Base-by-base conservation (phyloP, 129 eudicot genomes). In the Flaveria robusta region DNA sequence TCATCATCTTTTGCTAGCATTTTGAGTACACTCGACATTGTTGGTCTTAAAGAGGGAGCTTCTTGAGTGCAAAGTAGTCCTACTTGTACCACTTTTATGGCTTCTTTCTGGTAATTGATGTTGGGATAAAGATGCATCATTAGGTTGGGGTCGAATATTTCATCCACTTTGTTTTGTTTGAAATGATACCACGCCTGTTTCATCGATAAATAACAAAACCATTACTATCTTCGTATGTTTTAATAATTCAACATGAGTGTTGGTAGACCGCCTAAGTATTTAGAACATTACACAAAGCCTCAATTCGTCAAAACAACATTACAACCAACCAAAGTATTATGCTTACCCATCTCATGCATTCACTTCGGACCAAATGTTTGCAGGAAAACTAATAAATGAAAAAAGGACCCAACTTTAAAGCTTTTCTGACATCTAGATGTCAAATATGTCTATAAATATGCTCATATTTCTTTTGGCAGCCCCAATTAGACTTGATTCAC, bases 1-100 rank as follows among this genome's bases (percentile, higher is more conserved):
- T 74, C 97, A 20, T 88, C 86, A 29, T 85, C 83, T 72, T 84
- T 81, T 66, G 77, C 89, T 43, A 91, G 81, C 97, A 88, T 83
- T 68, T 74, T 70, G 22, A 91, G 76, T 42, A 77, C 86, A 69
- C 20, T 79, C 2, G 95, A 85, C 95, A 88, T 91, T 22, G 90
- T 60, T 29, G 97, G 97, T 72, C 97, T 77, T 62, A 91, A 71
- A 19, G 87, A 68, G n/a, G 95, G 84, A 55, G 68, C 82, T 79
- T 91, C 95, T 83, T 91, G 97, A 54, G 87, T 85, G 88, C 97
- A 91, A 67, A 88, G 78, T 54, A 91, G 95, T 55, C 92, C 92
- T 68, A 91, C 81, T 50, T 91, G 97, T 65, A 88, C 81, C 71
- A 91, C 92, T 46, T 87, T 84, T 63, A 71, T 13, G 15, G 82